Evolutionary conservation across 2,329 filamentous ascomycete genomes (phyloP).

Genomic region (Ophiobolus disseminans): DNA sequence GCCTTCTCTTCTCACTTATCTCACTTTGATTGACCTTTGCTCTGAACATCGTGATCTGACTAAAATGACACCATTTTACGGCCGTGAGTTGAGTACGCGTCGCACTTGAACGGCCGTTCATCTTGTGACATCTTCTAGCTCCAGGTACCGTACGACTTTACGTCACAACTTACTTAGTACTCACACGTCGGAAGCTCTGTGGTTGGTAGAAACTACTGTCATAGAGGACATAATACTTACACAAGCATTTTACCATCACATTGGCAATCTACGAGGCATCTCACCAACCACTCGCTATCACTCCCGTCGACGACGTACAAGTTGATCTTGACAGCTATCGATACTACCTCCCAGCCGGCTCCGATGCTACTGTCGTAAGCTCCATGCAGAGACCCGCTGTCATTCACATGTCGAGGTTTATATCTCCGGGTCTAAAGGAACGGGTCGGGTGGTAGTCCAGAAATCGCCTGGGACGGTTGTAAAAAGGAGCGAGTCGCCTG

Average conservation of each 20-base stretch:
- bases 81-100: background rate
- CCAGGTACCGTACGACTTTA: background rate
- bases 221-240: too few relatives aligned
- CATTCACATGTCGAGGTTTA: constrained; percentile 3
- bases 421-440: background rate
- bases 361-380: background rate
- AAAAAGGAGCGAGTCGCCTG: too few relatives aligned
- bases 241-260: background rate
- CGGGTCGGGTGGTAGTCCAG: too few relatives aligned
- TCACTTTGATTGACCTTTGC: background rate
- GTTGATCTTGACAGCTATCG: background rate
- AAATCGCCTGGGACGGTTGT: too few relatives aligned
- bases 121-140: background rate
- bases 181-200: background rate
- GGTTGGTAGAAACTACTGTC: too few relatives aligned
- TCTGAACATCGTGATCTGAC: background rate
- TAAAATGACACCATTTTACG: background rate
- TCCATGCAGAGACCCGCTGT: constrained; percentile 13
- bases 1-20: background rate
- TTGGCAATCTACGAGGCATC: background rate
- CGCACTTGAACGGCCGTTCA: background rate
- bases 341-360: too few relatives aligned
- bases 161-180: background rate
- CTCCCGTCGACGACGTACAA: background rate
- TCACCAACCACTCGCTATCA: background rate